Base-by-base conservation (phyloP, 148 eudicot species). In the Rhododendron ferrugineum region DNA sequence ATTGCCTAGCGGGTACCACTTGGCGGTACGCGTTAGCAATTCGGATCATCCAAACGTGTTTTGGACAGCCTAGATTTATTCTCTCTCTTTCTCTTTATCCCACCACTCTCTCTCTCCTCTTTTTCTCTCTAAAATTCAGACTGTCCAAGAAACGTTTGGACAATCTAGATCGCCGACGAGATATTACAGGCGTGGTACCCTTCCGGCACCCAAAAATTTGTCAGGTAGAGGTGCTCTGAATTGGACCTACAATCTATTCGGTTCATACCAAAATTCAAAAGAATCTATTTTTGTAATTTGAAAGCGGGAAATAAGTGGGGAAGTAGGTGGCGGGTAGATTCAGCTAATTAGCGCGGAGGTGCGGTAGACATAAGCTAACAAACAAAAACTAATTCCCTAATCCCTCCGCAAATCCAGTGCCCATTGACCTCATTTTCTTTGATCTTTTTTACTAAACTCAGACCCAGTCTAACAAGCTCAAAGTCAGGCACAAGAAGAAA, bases 261-360 rank as follows among this genome's bases (percentile, higher is more conserved):
- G 22, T 54, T 54, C 62, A 28, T 2, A 28, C 36, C 6, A 7
- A 28, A 28, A 13, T 32, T 68, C 7, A 26, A 68, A 36, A 3
- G 16, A 68, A 70, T 34, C 20, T 2, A 32, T 13, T 70, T 40
- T 30, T 13, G 75, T 5, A 70, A 4, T 70, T 72, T 15, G 5
- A 40, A 23, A 3, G 52, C 36, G 68, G 64, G 60, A 14, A 34
- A 7, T 28, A 32, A 11, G 28, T 2, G 18, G 64, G 14, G 50
- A 18, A 22, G 10, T 66, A 60, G 79, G 83, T 85, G 87, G 84
- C 84, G 80, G 87, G 73, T 50, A 70, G 34, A 70, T 85, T 85
- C 87, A 81, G 80, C 70, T 85, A 52, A 37, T 86, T 77, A 9
- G 58, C 52, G 40, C 26, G 76, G 56, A 44, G 23, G 30, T n/a